Evolutionary conservation across 257 asterid genomes (phyloP).

Genomic region (Striga asiatica): DNA sequence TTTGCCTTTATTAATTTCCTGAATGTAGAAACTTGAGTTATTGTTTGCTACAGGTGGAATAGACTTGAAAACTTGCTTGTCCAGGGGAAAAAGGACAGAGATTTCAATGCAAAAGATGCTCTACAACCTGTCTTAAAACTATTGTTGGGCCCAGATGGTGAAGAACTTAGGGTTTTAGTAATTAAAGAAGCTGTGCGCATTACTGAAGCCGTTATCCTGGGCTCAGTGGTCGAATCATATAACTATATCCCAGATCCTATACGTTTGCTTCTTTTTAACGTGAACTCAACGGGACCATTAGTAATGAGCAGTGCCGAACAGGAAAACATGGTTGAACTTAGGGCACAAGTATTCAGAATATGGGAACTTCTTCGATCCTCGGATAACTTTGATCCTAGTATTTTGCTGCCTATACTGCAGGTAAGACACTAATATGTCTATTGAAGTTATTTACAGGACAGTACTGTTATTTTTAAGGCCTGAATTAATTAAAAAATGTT

Average conservation of each 20-base stretch:
- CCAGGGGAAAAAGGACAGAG: constrained; percentile 82
- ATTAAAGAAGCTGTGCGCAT: constrained; percentile 81
- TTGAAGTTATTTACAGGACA: not conserved
- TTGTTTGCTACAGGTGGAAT: constrained; percentile 71
- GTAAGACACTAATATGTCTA: constrained; percentile 23
- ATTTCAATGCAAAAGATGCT: constrained; percentile 90
- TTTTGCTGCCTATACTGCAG: constrained; percentile 83
- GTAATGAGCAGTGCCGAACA: constrained; percentile 46
- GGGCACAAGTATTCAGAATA: constrained; percentile 81
- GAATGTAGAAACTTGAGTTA: constrained; percentile 8
- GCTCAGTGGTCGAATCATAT: constrained; percentile 68
- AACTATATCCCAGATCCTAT: constrained; percentile 42
- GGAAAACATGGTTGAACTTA: constrained; percentile 74
- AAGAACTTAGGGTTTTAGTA: constrained; percentile 62
- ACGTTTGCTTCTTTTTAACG: constrained; percentile 44
- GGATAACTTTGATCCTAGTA: constrained; percentile 68
- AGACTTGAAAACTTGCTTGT: constrained; percentile 94
- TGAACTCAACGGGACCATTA: constrained; percentile 45
- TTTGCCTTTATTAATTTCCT: constrained; percentile 5
- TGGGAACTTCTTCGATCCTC: constrained; percentile 81
- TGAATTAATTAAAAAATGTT: no score
- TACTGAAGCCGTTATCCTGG: constrained; percentile 75
- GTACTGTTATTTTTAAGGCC: no score
- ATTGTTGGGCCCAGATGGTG: constrained; percentile 81
- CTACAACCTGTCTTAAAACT: constrained; percentile 90